Conservation (phyloP, 768 basidiomycete species). For the Termitomyces sp. region DNA sequence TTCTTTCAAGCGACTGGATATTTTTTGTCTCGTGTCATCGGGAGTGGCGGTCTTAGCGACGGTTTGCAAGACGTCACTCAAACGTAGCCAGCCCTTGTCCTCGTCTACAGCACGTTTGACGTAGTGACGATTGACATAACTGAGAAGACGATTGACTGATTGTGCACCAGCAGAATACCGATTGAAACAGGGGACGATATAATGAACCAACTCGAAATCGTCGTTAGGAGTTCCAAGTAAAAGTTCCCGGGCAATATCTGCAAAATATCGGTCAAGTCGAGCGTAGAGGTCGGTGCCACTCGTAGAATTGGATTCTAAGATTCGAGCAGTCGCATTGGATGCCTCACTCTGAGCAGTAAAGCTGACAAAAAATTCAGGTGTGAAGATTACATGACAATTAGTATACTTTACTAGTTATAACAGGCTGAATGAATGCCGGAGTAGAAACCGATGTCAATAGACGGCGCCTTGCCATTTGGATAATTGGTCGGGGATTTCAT, state of each 20-base stretch:
- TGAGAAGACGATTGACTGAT: constrained; percentile 67
- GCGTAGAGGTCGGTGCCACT: constrained; percentile 70
- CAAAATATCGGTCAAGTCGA: constrained; percentile 68
- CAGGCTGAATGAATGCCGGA: constrained; percentile 78
- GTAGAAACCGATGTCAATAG: constrained; percentile 68
- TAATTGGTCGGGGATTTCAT: constrained; percentile 63
- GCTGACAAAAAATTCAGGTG: constrained; percentile 24
- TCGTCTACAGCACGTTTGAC: constrained; percentile 75
- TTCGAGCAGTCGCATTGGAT: constrained; percentile 25
- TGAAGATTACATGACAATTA: constrained; percentile 10
- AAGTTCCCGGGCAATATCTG: constrained; percentile 55
- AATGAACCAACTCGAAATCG: constrained; percentile 61
- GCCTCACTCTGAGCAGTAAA: constrained; percentile 56
- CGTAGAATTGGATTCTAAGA: constrained; percentile 23
- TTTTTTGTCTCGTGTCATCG: constrained; percentile 55
- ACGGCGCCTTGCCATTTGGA: constrained; percentile 53
- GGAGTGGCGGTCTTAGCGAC: constrained; percentile 45
- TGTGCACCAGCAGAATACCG: constrained; percentile 65
- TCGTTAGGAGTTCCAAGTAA: constrained; percentile 61
- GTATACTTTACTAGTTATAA: constrained; percentile 64
- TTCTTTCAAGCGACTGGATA: constrained; percentile 55
- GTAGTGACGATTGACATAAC: constrained; percentile 76
- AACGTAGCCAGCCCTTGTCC: constrained; percentile 71
- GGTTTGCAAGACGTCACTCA: constrained; percentile 59
- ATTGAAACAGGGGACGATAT: constrained; percentile 66